Base-by-base conservation (phyloP, 148 eudicot species). In the Cornus kousa region DNA sequence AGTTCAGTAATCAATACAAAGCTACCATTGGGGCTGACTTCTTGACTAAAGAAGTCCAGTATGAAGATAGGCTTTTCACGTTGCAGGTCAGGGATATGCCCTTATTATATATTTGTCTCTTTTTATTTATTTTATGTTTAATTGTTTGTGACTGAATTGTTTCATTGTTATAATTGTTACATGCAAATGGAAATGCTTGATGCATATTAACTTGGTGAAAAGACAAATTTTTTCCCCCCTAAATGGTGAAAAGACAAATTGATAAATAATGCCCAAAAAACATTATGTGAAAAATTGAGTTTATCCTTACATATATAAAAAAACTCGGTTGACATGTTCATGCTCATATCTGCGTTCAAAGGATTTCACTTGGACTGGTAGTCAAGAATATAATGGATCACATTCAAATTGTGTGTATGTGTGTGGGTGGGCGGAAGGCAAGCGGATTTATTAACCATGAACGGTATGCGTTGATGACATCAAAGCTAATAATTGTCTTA, bases 1-100 rank as follows among this genome's bases (percentile, higher is more conserved):
- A 88, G 85, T 90, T 90, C 78, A 88, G 89, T 75, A 88, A 85
- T 82, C 91, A 88, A 88, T 90, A 88, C 81, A 88, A 88, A 79
- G 93, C 93, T 17, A 90, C 93, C 50, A 90, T 90, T 78, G 93
- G 93, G 57, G 92, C 92, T 83, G 92, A 89, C 87, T 89, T 89
- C 84, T 83, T 89, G 87, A 90, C 93, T 71, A 90, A 90, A 77
- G 93, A 90, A 78, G 79, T 90, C 65, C 88, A 90, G 23, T 86
- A 77, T 82, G 91, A 90, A 83, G 93, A 90, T 64, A 86, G 89
- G 77, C 89, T 83, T 23, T 88, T 90, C 89, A 90, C 93, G 39
- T 85, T 90, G 81, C 93, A 90, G 91, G 93, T 88, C 28, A 50
- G 31, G 50, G 7, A 9, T 74, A 62, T 1, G 0, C 66, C 20